phyloP scores from a whole-genome alignment of 331 rosid genomes.

The Telfairia occidentalis region DNA sequence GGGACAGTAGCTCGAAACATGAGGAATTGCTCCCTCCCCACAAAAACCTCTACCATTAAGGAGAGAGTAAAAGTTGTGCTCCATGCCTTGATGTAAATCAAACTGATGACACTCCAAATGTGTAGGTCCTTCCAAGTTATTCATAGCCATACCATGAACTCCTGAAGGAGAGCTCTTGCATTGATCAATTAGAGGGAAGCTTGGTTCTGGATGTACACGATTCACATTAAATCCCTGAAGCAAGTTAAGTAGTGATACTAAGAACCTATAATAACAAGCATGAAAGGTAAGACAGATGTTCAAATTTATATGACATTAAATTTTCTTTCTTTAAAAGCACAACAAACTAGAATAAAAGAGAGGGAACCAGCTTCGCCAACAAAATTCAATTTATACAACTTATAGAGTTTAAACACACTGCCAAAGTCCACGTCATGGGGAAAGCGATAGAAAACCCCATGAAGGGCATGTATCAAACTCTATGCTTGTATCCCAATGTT shows the following conservation, averaged over 20 bases:
- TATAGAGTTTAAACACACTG: neutral
- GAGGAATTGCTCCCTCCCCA: conserved; percentile 56
- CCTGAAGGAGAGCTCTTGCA: conserved; percentile 53
- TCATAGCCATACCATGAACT: conserved; percentile 36
- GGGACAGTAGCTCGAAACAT: conserved; percentile 66
- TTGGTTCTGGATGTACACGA: conserved; percentile 54
- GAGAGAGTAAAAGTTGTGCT: conserved; percentile 42
- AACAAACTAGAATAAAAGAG: neutral
- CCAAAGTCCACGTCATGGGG: neutral
- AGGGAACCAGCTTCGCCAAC: conserved; percentile 11
- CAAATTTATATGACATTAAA: neutral
- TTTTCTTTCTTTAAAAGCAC: neutral
- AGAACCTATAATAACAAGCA: conserved; percentile 20
- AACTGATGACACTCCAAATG: conserved; percentile 56
- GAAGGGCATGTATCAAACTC: neutral
- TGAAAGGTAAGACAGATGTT: neutral
- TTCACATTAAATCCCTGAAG: conserved; percentile 45
- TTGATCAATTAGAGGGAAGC: conserved; percentile 49
- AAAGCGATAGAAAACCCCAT: conserved; percentile 6
- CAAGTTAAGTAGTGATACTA: conserved; percentile 16
- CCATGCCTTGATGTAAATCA: conserved; percentile 52
- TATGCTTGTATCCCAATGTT: conserved; percentile 5
- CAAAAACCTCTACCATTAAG: conserved; percentile 33
- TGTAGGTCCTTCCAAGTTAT: conserved; percentile 50
- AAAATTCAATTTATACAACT: conserved; percentile 6